Conservation (phyloP, 2,329 filamentous ascomycete genomes). For the Stagonosporopsis rhizophila region DNA sequence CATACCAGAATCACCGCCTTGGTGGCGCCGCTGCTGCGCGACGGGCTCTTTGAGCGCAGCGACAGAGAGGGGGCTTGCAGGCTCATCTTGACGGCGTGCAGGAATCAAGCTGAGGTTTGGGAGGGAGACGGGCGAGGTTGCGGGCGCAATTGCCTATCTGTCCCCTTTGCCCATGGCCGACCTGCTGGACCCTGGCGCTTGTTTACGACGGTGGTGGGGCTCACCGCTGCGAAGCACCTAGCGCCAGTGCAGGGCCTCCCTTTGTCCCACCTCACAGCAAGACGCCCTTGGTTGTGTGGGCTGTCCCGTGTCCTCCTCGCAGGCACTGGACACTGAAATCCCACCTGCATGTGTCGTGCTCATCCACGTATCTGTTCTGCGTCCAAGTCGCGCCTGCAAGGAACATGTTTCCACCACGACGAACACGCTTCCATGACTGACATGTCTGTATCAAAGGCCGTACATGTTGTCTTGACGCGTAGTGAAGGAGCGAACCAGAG, state of each 20-base stretch:
- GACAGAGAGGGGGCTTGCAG: constrained; percentile 48
- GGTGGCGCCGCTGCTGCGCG: constrained; percentile 62
- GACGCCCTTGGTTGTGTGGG: background rate
- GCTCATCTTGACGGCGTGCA: constrained; percentile 37
- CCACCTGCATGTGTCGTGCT: no score
- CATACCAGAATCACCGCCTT: constrained; percentile 94
- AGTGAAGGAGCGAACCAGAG: no score
- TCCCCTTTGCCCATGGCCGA: constrained; percentile 23
- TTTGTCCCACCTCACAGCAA: constrained; percentile 1
- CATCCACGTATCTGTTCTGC: no score
- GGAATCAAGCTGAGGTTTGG: background rate
- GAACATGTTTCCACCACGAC: no score
- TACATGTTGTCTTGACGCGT: no score
- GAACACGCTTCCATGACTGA: no score
- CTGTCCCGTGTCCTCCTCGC: background rate
- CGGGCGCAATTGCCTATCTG: constrained; percentile 35
- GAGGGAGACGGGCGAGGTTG: background rate
- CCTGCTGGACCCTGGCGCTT: constrained; percentile 33
- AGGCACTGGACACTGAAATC: no score
- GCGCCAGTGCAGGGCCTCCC: no score
- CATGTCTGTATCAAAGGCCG: no score
- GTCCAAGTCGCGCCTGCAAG: no score
- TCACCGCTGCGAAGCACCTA: no score
- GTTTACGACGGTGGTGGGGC: constrained; percentile 17
- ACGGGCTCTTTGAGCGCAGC: constrained; percentile 41